Base-by-base conservation (phyloP, 2,329 filamentous ascomycete species). In the Emergomyces africanus region DNA sequence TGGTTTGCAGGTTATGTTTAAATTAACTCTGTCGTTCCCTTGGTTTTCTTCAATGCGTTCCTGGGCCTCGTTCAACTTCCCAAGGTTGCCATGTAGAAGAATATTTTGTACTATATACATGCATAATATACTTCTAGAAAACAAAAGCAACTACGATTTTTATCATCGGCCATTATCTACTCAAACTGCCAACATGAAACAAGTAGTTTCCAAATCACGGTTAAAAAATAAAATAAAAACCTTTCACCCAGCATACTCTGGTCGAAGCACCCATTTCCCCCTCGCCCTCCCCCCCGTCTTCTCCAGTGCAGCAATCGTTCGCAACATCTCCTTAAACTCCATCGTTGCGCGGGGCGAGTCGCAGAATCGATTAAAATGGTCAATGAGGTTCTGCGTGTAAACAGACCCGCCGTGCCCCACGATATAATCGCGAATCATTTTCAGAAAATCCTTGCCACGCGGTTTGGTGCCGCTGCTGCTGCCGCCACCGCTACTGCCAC, bases 351-450 rank as follows among this genome's bases (percentile, higher is more conserved):
- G 81, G 30, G 79, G 73, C 49, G 83, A 88, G 25, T 81, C 82
- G 69, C 90, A 95, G 67, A 85, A 88, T 15, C 83, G 83, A 71
- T 91, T 89, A 72, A 96, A 97, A 68, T 96, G 90, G 67, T 95
- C 88, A 28, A 96, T 87, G 50, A 96, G 74, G 78, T 90, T 86
- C 75, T 95, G 90, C 48, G 88, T 91, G 5, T 89, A 85, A 5
- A 88, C 89, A 39, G 83, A 81, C 3, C 90, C 90, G 10, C 88
- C 88, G 59, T 95, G 90, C 28, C 83, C 79, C 50, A 81, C 79
- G 64, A 97, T 85, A 66, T 90, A 97, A 48, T 86, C 82, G 44
- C 86, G 84, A 59, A 96, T 95, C 77, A 88, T 78, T 54, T 77
- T 78, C 64, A 83, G 78, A 66, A 89, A 89, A 61, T 89, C 85